Base-by-base conservation (phyloP, 2,329 filamentous ascomycete species). In the Tolypocladium sp. region DNA sequence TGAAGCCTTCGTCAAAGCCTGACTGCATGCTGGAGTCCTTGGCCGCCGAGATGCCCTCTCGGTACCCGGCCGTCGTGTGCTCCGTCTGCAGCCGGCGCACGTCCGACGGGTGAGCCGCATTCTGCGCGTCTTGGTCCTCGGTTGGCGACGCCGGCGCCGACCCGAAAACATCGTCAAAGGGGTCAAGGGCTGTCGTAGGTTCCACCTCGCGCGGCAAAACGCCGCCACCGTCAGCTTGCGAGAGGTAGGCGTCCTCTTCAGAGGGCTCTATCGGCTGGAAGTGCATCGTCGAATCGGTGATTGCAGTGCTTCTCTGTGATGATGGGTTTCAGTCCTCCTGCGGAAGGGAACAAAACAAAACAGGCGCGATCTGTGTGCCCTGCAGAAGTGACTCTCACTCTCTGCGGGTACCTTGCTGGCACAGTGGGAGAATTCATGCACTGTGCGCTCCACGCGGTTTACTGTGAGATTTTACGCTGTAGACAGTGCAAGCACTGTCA, bases 1-100 rank as follows among this genome's bases (percentile, higher is more conserved):
- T 80, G 71, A 92, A 97, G 0, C 93, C 93, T 63, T 93, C 90
- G 70, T 99, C 94, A 69, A 99, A 97, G 0, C 93, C 93, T 17
- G 80, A 80, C 74, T 99, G 94, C 33, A 97, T 84, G 67, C 86
- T 88, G 55, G 80, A 76, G 33, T 83, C 83, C 71, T 97, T 97
- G 38, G 89, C 89, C 3, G 77, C 78, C 0, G 88, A 82, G 57
- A 97, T 83, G 52, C 93, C 94, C 67, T 97, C 92, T 60, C 93
- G 88, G 74, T 97, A 97, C 25, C 94, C 94, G 44, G 90, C 87
- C 9, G 90, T 97, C 57, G 85, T 82, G 71, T 96, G 91, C 58
- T 89, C 86, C 49, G 84, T 82, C 66, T 89, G 86, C 20, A 96
- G 81, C 30, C 89, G 86, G 25, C 82, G 85, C 56, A 94, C 82